These are phyloP conservation scores for Fusarium algeriense DNA, from an alignment of 2,329 filamentous ascomycete species.

Conservation along the genomic window DNA sequence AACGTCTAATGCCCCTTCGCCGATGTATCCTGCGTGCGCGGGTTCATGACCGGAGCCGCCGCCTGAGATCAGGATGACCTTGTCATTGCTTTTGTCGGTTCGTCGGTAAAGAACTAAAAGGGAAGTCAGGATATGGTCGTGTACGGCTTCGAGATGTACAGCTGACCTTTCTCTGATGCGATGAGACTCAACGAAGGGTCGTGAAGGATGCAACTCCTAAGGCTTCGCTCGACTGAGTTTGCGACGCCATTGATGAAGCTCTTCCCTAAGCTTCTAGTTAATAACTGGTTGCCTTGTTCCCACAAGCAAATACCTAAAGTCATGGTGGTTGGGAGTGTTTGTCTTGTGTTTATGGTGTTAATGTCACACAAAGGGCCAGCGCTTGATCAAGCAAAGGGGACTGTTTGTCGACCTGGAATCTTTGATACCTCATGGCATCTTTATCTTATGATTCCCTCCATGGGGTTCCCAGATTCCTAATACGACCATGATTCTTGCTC, in stretches of 20 bases:
- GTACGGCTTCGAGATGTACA: rapidly evolving
- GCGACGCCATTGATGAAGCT: constrained; percentile 41
- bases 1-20: constrained; percentile 40
- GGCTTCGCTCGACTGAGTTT: constrained; percentile 36
- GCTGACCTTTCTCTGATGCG: constrained; percentile 38
- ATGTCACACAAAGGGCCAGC: background rate
- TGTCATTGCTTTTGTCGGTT: constrained; percentile 21
- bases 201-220: constrained; percentile 42
- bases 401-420: background rate
- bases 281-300: background rate
- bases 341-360: background rate
- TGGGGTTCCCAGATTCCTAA: constrained; percentile 12
- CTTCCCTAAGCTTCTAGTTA: constrained; percentile 29
- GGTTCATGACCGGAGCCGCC: constrained; percentile 45
- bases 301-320: constrained; percentile 34
- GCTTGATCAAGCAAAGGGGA: background rate
- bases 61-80: constrained; percentile 42
- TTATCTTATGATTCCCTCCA: background rate
- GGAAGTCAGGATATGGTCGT: background rate
- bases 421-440: background rate
- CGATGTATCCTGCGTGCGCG: constrained; percentile 44
- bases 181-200: constrained; percentile 42
- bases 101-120: constrained; percentile 40
- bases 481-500: background rate
- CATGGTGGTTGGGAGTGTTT: constrained; percentile 25